Percentiles rank a stretch among this genome's conserved stretches.
These are phyloP conservation scores for Coniochaeta sp. DNA, from an alignment of 2,329 filamentous ascomycete species.

Conservation along the genomic window DNA sequence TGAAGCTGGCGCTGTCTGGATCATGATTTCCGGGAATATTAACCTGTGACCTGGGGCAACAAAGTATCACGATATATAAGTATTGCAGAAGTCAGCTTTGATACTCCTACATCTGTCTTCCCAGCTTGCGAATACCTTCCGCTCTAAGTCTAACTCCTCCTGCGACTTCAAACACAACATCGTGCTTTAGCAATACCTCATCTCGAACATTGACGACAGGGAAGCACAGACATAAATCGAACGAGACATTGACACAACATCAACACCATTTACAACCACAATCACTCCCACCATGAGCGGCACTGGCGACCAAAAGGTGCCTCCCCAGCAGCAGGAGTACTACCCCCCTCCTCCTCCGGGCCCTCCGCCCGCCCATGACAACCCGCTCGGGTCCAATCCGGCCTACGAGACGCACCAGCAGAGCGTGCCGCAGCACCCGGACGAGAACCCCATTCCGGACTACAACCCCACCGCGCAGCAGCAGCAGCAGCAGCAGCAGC, in stretches of 20 bases:
- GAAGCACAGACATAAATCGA: too few species aligned
- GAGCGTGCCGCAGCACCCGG: conserved; percentile 12
- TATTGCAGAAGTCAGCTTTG: background rate
- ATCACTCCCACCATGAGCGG: conserved; percentile 5
- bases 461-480: conserved; percentile 11
- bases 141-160: background rate
- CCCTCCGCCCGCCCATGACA: conserved; percentile 14
- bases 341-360: conserved; percentile 20
- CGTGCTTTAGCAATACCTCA: background rate
- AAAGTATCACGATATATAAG: background rate
- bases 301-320: conserved; percentile 7
- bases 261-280: background rate
- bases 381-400: conserved; percentile 3
- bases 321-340: conserved; percentile 9
- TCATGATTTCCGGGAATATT: background rate
- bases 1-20: background rate
- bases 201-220: background rate
- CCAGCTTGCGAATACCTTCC: too few species aligned
- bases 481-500: background rate
- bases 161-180: background rate
- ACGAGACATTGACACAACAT: too few species aligned
- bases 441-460: conserved; percentile 17
- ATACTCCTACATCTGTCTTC: background rate
- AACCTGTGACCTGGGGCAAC: too few species aligned
- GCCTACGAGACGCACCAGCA: conserved; percentile 5